These are phyloP conservation scores for Aspergillus egyptiacus DNA, from an alignment of 495 filamentous ascomycete species.

Conservation along the genomic window DNA sequence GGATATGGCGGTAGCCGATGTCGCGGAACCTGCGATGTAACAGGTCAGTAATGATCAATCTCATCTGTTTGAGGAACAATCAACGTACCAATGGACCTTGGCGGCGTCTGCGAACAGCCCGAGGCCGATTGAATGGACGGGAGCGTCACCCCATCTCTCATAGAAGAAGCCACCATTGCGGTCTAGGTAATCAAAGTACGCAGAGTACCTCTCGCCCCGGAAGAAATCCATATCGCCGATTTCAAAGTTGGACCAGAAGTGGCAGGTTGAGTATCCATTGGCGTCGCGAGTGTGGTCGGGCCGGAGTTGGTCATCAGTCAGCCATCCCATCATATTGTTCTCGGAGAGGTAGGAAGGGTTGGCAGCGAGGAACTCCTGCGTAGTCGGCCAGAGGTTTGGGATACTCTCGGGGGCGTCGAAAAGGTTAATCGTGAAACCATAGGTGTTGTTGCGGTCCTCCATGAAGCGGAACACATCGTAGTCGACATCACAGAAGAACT, in stretches of 20 bases:
- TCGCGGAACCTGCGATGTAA: constrained; percentile 87
- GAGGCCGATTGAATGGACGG: constrained; percentile 92
- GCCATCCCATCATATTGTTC: constrained; percentile 83
- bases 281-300: constrained; percentile 75
- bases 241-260: constrained; percentile 99
- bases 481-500: constrained; percentile 98
- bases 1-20: constrained; percentile 97
- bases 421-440: constrained; percentile 97
- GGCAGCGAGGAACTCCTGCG: constrained; percentile 75
- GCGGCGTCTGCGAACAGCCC: constrained; percentile 85
- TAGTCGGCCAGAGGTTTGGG: constrained; percentile 91
- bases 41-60: constrained; percentile 9
- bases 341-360: constrained; percentile 76
- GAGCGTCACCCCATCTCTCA: constrained; percentile 97
- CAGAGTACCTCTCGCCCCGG: constrained; percentile 83
- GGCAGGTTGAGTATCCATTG: constrained; percentile 96
- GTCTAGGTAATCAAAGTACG: constrained; percentile 95
- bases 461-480: constrained; percentile 99
- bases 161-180: constrained; percentile 97
- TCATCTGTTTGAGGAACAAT: neutral
- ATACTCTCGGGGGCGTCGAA: constrained; percentile 87
- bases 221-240: constrained; percentile 95
- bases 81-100: constrained; percentile 90
- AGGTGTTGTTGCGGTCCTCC: constrained; percentile 95
- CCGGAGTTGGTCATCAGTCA: constrained; percentile 68